These are phyloP conservation scores for Coemansia sp. DNA, from an alignment of 192 early-diverging fungal genomes.

Conservation along the genomic window DNA sequence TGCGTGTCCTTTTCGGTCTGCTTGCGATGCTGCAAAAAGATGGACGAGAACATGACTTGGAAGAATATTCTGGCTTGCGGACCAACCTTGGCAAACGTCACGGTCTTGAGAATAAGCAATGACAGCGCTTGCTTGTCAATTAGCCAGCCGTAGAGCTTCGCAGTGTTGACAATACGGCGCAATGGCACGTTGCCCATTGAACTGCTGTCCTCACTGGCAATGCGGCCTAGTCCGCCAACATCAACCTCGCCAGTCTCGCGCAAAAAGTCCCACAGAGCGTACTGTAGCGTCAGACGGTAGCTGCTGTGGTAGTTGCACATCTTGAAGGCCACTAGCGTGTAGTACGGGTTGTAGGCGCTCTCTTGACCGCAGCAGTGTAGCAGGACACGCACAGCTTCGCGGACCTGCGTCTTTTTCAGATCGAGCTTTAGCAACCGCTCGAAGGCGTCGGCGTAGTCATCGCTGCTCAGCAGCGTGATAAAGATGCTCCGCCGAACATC, in stretches of 20 bases:
- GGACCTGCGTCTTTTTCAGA: conserved; percentile 89
- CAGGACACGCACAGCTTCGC: conserved; percentile 92
- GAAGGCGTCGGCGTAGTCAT: conserved; percentile 94
- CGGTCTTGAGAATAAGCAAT: conserved; percentile 68
- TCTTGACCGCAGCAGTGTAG: conserved; percentile 90
- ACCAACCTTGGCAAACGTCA: conserved; percentile 73
- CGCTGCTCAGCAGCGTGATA: conserved; percentile 86
- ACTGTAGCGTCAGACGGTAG: conserved; percentile 92
- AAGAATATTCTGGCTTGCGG: conserved; percentile 65
- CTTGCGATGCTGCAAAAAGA: conserved; percentile 63
- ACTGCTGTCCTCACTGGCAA: conserved; percentile 23
- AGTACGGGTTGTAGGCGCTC: conserved; percentile 91
- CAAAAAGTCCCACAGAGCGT: conserved; percentile 93
- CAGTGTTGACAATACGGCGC: conserved; percentile 76
- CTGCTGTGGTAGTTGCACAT: conserved; percentile 77
- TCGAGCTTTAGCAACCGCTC: conserved; percentile 81
- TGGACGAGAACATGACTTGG: conserved; percentile 71
- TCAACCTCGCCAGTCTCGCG: conserved; percentile 81
- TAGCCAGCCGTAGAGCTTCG: conserved; percentile 84
- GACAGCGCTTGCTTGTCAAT: conserved; percentile 69
- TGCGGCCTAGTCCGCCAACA: conserved; percentile 68
- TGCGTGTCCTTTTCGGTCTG: conserved; percentile 58
- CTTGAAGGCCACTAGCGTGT: conserved; percentile 79
- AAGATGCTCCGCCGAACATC: conserved; percentile 92
- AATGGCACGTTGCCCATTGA: conserved; percentile 62